phyloP scores from a whole-genome alignment of 257 asterid genomes.

The Capsicum baccatum region DNA sequence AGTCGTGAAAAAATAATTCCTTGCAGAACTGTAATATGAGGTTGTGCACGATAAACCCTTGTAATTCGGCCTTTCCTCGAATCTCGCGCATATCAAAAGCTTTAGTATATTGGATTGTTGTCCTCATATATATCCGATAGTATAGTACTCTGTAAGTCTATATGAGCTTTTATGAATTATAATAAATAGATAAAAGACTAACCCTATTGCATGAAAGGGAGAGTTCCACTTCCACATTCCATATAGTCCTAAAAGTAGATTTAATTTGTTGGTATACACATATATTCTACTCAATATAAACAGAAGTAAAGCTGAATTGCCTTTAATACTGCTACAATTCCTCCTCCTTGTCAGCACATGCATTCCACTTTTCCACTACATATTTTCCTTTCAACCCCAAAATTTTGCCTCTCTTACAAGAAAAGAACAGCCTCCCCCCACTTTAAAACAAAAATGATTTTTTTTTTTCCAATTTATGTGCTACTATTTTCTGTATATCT shows the following conservation, averaged over 20 bases:
- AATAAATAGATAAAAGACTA: constrained; percentile 30
- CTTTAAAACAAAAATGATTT: background rate
- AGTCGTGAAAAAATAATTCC: too few relatives aligned
- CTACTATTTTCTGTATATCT: background rate
- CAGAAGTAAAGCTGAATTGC: constrained; percentile 64
- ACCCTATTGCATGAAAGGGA: constrained; percentile 64
- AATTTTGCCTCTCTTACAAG: constrained; percentile 63
- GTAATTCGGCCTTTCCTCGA: too few relatives aligned
- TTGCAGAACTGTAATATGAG: too few relatives aligned
- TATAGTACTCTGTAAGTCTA: constrained; percentile 1
- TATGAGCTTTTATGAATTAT: constrained; percentile 21
- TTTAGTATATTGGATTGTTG: too few relatives aligned
- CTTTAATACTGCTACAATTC: constrained; percentile 66
- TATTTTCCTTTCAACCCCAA: constrained; percentile 53
- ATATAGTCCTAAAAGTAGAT: constrained; percentile 35
- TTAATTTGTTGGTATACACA: background rate
- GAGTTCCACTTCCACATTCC: constrained; percentile 74
- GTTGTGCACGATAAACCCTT: too few relatives aligned
- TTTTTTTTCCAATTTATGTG: background rate
- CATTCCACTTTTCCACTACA: constrained; percentile 77
- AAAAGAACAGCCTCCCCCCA: constrained; percentile 48
- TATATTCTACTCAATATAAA: background rate
- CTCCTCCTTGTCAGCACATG: constrained; percentile 75
- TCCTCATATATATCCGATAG: background rate
- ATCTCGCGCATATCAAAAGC: too few relatives aligned